Conservation (phyloP, 2,329 filamentous ascomycete species). For the Apiospora aurea region DNA sequence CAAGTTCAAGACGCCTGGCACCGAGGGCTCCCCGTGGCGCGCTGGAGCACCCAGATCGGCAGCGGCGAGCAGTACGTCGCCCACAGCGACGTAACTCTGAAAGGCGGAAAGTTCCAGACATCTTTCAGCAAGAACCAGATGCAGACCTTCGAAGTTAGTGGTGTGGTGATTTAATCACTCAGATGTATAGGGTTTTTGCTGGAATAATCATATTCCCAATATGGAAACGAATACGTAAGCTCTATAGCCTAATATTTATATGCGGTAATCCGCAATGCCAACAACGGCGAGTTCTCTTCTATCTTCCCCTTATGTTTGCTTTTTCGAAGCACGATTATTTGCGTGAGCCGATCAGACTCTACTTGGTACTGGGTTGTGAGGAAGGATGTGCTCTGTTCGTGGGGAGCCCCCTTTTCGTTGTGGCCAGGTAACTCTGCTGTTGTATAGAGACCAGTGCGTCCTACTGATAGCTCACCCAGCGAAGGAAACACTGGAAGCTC, state of each 20-base stretch:
- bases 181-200: neutral
- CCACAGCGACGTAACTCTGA: slow-evolving; percentile 42
- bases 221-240: neutral
- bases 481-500: neutral
- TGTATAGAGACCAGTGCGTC: neutral
- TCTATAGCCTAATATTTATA: neutral
- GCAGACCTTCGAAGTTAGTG: slow-evolving; percentile 47
- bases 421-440: neutral
- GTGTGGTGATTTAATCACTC: slow-evolving; percentile 22
- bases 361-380: neutral
- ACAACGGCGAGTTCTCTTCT: neutral
- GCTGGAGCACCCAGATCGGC: slow-evolving; percentile 48
- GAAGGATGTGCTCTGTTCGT: neutral
- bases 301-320: neutral
- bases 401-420: neutral
- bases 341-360: neutral
- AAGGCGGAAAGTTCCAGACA: slow-evolving; percentile 46
- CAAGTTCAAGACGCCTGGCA: slow-evolving; percentile 41
- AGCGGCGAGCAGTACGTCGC: slow-evolving; percentile 44
- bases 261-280: neutral
- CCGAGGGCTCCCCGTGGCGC: slow-evolving; percentile 42
- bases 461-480: neutral
- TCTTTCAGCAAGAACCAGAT: slow-evolving; percentile 44
- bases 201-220: neutral
- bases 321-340: neutral